phyloP scores from a whole-genome alignment of 192 early-diverging fungal species.

The Spinellus fusiger region DNA sequence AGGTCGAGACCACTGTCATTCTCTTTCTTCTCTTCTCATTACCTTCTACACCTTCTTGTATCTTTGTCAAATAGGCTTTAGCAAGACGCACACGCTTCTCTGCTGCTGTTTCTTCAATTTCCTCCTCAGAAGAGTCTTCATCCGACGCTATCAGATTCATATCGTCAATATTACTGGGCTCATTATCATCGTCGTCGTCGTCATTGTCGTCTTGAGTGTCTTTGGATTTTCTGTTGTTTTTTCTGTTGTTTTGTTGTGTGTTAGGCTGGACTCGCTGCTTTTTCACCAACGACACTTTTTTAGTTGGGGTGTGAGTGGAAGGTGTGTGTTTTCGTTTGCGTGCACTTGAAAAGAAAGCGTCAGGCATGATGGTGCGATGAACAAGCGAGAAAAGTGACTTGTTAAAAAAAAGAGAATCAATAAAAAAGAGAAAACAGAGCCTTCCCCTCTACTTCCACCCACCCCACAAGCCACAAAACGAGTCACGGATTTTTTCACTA shows the following conservation, averaged over 20 bases:
- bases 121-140: slow-evolving; percentile 61
- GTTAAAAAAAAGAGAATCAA: too few relatives aligned
- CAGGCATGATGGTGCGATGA: too few relatives aligned
- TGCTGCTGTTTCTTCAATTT: slow-evolving; percentile 77
- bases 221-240: slow-evolving; percentile 1
- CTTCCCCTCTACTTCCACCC: too few relatives aligned
- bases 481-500: too few relatives aligned
- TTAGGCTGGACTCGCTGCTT: background rate
- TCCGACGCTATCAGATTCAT: slow-evolving; percentile 44
- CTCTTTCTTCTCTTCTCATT: background rate
- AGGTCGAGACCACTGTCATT: too few relatives aligned
- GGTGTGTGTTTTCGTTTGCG: slow-evolving; percentile 21
- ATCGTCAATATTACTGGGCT: slow-evolving; percentile 50
- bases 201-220: slow-evolving; percentile 27
- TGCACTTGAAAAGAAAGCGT: slow-evolving; percentile 20
- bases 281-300: background rate
- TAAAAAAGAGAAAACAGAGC: too few relatives aligned
- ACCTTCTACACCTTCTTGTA: slow-evolving; percentile 57
- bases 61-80: slow-evolving; percentile 82
- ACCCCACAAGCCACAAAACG: too few relatives aligned
- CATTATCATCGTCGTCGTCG: slow-evolving; percentile 45
- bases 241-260: background rate
- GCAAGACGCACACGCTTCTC: slow-evolving; percentile 91
- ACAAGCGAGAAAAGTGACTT: too few relatives aligned
- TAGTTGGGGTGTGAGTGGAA: background rate